A percentile compares a stretch with the other conserved stretches of the same genome.
These are phyloP conservation scores for Paxillus ammoniavirescens DNA, from an alignment of 768 basidiomycete species.

Conservation along the genomic window DNA sequence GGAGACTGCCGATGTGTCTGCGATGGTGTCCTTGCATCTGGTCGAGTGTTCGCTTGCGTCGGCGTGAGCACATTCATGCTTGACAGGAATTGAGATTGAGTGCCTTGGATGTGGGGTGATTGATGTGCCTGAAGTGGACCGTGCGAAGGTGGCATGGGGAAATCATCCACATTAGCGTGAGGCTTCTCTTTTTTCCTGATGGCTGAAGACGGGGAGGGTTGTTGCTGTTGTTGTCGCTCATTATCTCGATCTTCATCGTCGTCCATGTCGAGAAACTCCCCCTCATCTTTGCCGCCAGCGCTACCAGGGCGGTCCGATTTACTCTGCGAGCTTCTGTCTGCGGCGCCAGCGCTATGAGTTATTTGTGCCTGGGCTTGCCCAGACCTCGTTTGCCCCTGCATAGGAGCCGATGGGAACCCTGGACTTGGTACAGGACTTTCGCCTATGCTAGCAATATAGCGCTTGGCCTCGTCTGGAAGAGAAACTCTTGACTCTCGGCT, in stretches of 20 bases:
- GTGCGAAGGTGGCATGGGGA: conserved; percentile 46
- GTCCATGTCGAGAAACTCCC: conserved; percentile 66
- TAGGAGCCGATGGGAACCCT: conserved; percentile 4
- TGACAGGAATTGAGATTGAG: conserved; percentile 10
- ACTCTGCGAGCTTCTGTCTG: conserved; percentile 7
- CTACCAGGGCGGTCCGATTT: conserved; percentile 10
- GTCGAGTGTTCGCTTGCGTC: conserved; percentile 23
- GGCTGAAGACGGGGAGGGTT: not conserved
- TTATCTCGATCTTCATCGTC: conserved; percentile 35
- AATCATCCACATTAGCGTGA: conserved; percentile 48
- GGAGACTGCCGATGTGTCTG: conserved; percentile 24
- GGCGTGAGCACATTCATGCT: conserved; percentile 5
- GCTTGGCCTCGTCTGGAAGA: conserved; percentile 74
- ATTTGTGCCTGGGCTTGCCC: not conserved
- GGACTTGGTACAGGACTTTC: conserved; percentile 65
- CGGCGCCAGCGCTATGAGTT: not conserved
- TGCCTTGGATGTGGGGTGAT: conserved; percentile 7
- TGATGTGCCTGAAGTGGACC: conserved; percentile 8
- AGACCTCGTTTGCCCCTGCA: not conserved
- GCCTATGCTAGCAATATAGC: conserved; percentile 65
- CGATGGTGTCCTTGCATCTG: conserved; percentile 16
- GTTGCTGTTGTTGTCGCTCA: conserved; percentile 10
- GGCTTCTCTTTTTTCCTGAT: conserved; percentile 28
- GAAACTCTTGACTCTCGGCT: conserved; percentile 70
- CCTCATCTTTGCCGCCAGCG: conserved; percentile 28